Evolutionary conservation across 163 green algal genomes (phyloP), one percentile per base, ranked within the genome.

Genomic region (Volvox carteri): DNA sequence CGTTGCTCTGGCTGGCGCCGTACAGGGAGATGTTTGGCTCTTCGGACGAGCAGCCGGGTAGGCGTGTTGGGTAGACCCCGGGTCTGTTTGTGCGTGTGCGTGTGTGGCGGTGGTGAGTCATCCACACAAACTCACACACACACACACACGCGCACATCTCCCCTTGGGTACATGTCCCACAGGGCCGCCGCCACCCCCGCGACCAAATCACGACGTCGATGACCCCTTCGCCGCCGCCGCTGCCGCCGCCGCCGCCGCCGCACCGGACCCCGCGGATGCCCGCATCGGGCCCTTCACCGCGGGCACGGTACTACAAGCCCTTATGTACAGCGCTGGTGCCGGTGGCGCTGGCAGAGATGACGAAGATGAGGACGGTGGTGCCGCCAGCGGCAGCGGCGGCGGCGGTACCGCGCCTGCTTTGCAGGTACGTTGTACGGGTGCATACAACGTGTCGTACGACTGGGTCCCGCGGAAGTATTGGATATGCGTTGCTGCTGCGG

Each of bases 1-100:
- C 93, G 1, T 65, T 92, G 4, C 81, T 98, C 60, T 98, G 96
- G 96, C 92, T 98, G 62, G 95, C 94, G 41, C 96, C 96, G 21
- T 97, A 95, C 81, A 41, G 58, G 8, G 90, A 92, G 65, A 90
- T 93, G 65, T 93, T 91, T 30, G 76, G 84, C 18, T 28, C 14
- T 12, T 68, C 41, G 41, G 81, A 80, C 16, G n/a, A 86, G n/a
- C 48, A 42, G 75, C 48, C 76, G 25, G 70, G 39, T 78, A 21
- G 18, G 70, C 54, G 54, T 65, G 54, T n/a, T n/a, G n/a, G n/a
- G n/a, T n/a, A n/a, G n/a, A n/a, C n/a, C n/a, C n/a, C n/a, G n/a
- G n/a, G n/a, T n/a, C n/a, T 2, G 54, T 65, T 8, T 23, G 54
- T 73, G 62, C 25, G n/a, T 73, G 62, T 8, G 62, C 28, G 37